Evolutionary conservation across 1,139 yeast species (phyloP), one percentile per base, ranked within the genome.

Genomic region (Candida buenavistaensis): DNA sequence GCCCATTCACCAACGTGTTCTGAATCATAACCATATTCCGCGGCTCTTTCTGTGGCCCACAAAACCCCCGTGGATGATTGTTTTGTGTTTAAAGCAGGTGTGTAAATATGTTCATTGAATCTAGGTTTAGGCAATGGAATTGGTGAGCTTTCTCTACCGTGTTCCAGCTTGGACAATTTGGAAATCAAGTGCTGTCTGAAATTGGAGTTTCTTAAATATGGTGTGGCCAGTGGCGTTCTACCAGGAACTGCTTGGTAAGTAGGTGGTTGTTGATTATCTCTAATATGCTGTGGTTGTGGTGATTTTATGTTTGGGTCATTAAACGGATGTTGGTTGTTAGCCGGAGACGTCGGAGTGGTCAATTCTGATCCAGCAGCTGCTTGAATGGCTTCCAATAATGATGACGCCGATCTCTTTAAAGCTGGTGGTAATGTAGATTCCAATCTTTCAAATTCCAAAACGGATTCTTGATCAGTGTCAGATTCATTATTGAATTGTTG

Each of bases 1-100:
- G 82, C 78, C 85, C 85, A 80, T 21, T 64, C 62, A 34, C 62
- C 67, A 40, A 74, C 78, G 29, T 65, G 65, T 38, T 66, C 66
- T 6, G 64, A 62, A 30, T 66, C 59, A 52, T 65, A 80, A 0
- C 86, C 86, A 51, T 78, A 74, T 40, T 75, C 83, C 29, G 64
- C 57, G 20, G 86, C 86, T 46, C 83, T 64, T 51, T 80, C 85
- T 1, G 85, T 80, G 32, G 78, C 78, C 85, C 85, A 80, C 41
- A 79, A 72, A 13, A 80, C 86, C 39, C 86, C 86, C 1, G 86
- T 80, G 7, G 83, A 77, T 10, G 81, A 74, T 48, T 78, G 82
- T 36, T 71, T 69, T 23, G 78, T 73, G 55, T 79, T 80, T 64
- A 79, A 61, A 9, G 84, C 85, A 2, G 85, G 85, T 48, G 71